Conservation (phyloP, 2,329 filamentous ascomycete species). For the Cladosporium phlei region DNA sequence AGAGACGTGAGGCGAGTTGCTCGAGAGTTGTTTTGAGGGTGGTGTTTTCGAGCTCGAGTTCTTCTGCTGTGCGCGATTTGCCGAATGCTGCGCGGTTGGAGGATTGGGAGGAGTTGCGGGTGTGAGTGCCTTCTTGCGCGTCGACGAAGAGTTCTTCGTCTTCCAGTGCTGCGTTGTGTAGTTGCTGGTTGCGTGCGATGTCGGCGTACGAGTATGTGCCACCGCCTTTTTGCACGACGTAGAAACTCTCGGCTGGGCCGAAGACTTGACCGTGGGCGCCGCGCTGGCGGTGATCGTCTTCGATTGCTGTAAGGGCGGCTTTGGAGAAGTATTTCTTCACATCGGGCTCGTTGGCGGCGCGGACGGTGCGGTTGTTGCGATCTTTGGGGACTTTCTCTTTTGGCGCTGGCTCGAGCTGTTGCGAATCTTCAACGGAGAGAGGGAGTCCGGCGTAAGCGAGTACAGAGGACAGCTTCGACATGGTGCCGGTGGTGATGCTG, state of each 20-base stretch:
- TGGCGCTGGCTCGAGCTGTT: slow-evolving; percentile 18
- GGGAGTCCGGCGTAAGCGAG: slow-evolving; percentile 91
- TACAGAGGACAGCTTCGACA: slow-evolving; percentile 83
- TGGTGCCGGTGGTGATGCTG: slow-evolving; percentile 73
- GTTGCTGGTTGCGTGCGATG: slow-evolving; percentile 51
- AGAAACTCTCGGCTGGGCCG: slow-evolving; percentile 67
- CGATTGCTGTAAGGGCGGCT: slow-evolving; percentile 74
- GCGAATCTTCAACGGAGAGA: slow-evolving; percentile 42
- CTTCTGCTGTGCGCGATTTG: slow-evolving; percentile 68
- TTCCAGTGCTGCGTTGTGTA: slow-evolving; percentile 31
- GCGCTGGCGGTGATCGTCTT: slow-evolving; percentile 51
- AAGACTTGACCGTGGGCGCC: slow-evolving; percentile 51
- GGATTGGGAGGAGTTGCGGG: slow-evolving; percentile 38
- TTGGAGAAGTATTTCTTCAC: slow-evolving; percentile 78
- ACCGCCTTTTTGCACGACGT: slow-evolving; percentile 86
- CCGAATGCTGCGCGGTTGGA: slow-evolving; percentile 30
- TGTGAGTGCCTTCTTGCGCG: slow-evolving; percentile 60
- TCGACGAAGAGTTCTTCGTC: slow-evolving; percentile 54
- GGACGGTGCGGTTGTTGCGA: slow-evolving; percentile 22
- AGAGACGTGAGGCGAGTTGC: slow-evolving; percentile 78
- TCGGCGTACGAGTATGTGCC: slow-evolving; percentile 91
- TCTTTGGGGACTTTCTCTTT: slow-evolving; percentile 27
- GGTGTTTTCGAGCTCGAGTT: slow-evolving; percentile 82
- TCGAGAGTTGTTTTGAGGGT: slow-evolving; percentile 81
- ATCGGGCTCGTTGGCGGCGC: slow-evolving; percentile 53